These are phyloP conservation scores for Colletotrichum orbiculare DNA, from an alignment of 2,329 filamentous ascomycete genomes.

Conservation along the genomic window DNA sequence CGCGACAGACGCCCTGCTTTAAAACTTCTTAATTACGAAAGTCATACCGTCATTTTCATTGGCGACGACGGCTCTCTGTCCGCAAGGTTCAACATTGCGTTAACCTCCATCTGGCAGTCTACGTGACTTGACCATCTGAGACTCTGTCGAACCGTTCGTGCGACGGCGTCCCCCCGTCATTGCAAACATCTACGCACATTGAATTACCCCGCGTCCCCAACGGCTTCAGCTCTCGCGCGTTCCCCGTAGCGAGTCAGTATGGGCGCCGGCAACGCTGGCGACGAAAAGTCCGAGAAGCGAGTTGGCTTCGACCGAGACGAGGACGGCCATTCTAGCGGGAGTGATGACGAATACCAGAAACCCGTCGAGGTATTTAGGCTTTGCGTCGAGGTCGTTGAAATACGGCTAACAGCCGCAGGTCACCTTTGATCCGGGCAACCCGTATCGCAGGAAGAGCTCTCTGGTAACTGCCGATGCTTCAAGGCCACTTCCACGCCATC, in stretches of 20 bases:
- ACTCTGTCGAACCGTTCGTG: not conserved
- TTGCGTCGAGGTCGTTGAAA: slow-evolving; percentile 3
- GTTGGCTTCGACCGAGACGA: slow-evolving; percentile 46
- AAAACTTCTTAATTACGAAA: slow-evolving; percentile 12
- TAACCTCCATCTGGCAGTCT: slow-evolving; percentile 12
- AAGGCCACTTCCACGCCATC: slow-evolving; percentile 48
- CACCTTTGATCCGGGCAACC: slow-evolving; percentile 69
- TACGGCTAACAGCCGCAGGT: slow-evolving; percentile 54
- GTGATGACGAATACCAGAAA: slow-evolving; percentile 61
- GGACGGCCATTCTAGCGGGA: slow-evolving; percentile 56
- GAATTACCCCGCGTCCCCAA: slow-evolving; percentile 28
- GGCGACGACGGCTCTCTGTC: not conserved
- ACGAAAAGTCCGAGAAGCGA: slow-evolving; percentile 40
- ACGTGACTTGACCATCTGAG: slow-evolving; percentile 1
- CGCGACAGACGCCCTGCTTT: not conserved
- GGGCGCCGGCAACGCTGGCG: slow-evolving; percentile 14
- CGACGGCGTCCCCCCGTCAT: not conserved
- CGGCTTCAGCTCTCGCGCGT: not conserved
- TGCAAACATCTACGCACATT: slow-evolving; percentile 9
- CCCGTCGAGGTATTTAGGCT: slow-evolving; percentile 60
- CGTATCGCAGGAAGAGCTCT: slow-evolving; percentile 74
- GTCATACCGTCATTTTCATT: slow-evolving; percentile 1
- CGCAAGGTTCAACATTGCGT: not conserved
- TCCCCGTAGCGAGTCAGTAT: slow-evolving; percentile 7
- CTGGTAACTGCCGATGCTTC: slow-evolving; percentile 64